Conservation (phyloP, 1,284 basidiomycete genomes). For the Cutaneotrichosporon cutaneum region DNA sequence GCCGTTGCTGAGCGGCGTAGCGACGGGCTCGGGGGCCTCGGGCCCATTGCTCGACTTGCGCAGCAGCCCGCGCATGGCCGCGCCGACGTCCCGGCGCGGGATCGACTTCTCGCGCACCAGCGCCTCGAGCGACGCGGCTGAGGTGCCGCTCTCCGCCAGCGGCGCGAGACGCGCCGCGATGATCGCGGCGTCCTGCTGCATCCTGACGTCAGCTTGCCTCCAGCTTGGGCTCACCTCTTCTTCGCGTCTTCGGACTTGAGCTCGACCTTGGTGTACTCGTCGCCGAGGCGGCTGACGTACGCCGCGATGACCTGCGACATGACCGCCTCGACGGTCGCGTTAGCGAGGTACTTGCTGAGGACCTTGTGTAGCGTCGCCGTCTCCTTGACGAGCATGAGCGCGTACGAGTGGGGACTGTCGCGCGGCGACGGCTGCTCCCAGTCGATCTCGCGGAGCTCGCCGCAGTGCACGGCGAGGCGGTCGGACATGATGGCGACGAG, state of each 20-base stretch:
- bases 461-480: slow-evolving; percentile 76
- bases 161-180: slow-evolving; percentile 69
- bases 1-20: background rate
- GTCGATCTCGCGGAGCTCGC: slow-evolving; percentile 62
- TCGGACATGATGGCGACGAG: slow-evolving; percentile 98
- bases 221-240: slow-evolving; percentile 61
- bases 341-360: slow-evolving; percentile 80
- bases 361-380: slow-evolving; percentile 96
- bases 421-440: slow-evolving; percentile 66
- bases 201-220: slow-evolving; percentile 54
- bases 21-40: background rate
- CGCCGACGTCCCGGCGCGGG: slow-evolving; percentile 43
- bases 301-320: slow-evolving; percentile 88
- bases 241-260: slow-evolving; percentile 78
- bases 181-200: slow-evolving; percentile 73
- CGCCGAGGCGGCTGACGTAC: slow-evolving; percentile 82
- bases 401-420: slow-evolving; percentile 63
- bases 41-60: slow-evolving; percentile 19
- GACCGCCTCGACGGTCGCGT: slow-evolving; percentile 77
- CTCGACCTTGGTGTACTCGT: slow-evolving; percentile 77
- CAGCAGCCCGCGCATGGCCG: slow-evolving; percentile 43
- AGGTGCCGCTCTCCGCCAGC: slow-evolving; percentile 63
- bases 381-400: slow-evolving; percentile 90
- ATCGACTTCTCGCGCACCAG: slow-evolving; percentile 70
- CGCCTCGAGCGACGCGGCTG: slow-evolving; percentile 67